phyloP scores from a whole-genome alignment of 768 basidiomycete genomes.

The Podaxis pistillaris region DNA sequence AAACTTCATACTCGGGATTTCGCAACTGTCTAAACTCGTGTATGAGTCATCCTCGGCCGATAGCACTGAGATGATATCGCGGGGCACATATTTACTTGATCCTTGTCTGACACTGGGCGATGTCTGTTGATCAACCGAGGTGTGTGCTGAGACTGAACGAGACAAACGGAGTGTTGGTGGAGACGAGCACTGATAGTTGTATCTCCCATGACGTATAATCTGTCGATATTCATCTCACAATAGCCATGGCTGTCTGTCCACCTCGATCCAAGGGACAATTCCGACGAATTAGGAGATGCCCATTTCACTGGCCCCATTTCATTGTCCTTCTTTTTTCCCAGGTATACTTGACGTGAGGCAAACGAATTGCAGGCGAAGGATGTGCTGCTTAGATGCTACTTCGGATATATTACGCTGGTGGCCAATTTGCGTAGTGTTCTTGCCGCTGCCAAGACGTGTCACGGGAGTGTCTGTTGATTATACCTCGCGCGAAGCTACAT shows the following conservation, averaged over 20 bases:
- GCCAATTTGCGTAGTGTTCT: not conserved
- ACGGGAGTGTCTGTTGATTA: too few species aligned
- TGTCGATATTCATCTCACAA: not conserved
- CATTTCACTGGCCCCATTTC: not conserved
- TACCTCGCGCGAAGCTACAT: too few species aligned
- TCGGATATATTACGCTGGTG: not conserved
- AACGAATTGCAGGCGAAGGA: not conserved
- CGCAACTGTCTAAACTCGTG: not conserved
- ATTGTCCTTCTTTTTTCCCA: not conserved
- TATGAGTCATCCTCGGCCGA: not conserved
- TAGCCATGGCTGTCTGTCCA: not conserved
- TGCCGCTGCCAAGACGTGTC: too few species aligned
- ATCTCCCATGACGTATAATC: not conserved
- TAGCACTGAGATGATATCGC: not conserved
- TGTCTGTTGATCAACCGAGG: not conserved
- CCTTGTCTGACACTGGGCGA: not conserved
- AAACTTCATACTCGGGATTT: constrained; percentile 1
- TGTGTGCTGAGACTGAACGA: not conserved
- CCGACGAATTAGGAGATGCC: not conserved
- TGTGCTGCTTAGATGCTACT: not conserved
- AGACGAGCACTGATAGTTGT: not conserved
- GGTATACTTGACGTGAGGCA: not conserved
- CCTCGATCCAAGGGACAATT: not conserved
- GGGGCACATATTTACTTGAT: not conserved
- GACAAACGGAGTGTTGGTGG: not conserved